Percentiles rank a stretch among this genome's conserved stretches.
phyloP scores from a whole-genome alignment of 2,329 filamentous ascomycete species.

The Colletotrichum aenigma region DNA sequence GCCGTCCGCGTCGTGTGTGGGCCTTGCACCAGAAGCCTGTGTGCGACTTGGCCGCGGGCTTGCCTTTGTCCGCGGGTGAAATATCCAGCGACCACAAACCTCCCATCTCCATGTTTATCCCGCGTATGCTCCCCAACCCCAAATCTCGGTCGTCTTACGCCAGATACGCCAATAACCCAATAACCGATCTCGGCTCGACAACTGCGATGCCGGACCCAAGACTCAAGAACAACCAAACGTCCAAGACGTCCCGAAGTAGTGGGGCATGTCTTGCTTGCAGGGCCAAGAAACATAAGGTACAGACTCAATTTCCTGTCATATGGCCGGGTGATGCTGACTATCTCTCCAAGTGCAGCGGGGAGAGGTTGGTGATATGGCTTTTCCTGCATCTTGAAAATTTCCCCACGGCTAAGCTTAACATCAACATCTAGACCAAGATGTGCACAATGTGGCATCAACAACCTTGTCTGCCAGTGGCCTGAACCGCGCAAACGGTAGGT shows the following conservation, averaged over 20 bases:
- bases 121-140: not conserved
- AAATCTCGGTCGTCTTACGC: not conserved
- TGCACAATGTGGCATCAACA: slow-evolving; percentile 14
- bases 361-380: not conserved
- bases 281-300: slow-evolving; percentile 16
- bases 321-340: not conserved
- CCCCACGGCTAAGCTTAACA: not conserved
- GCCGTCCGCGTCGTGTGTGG: not conserved
- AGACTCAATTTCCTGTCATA: not conserved
- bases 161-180: not conserved
- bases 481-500: slow-evolving; percentile 14
- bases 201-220: not conserved
- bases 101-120: not conserved
- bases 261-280: slow-evolving; percentile 14
- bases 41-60: not conserved
- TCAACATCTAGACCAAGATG: slow-evolving; percentile 4
- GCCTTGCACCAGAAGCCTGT: not conserved
- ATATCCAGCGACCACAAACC: not conserved
- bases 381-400: not conserved
- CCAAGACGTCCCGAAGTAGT: slow-evolving; percentile 1
- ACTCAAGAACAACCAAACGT: not conserved
- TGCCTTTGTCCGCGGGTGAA: slow-evolving; percentile 7
- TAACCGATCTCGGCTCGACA: not conserved
- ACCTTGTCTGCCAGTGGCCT: slow-evolving; percentile 16
- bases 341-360: slow-evolving; percentile 9